Evolutionary conservation across 208 protist species (phyloP).

Genomic region (Trypanosoma boissoni): DNA sequence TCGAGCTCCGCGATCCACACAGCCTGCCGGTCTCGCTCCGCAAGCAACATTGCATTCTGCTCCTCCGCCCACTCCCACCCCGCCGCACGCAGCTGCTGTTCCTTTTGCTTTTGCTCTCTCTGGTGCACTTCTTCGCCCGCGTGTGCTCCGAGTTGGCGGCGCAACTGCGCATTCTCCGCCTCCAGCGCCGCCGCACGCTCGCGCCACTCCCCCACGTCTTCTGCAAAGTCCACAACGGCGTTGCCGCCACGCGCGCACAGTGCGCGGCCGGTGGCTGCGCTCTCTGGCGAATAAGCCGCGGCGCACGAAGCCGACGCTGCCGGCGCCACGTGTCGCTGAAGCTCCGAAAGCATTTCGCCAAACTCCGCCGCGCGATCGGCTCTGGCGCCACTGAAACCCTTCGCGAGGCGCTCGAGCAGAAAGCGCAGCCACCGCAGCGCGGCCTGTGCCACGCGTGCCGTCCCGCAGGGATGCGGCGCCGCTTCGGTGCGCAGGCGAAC

Average conservation of each 20-base stretch:
- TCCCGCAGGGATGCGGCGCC: too few species aligned
- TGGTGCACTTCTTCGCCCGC: neutral
- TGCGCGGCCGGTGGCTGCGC: neutral
- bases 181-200: neutral
- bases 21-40: slow-evolving; percentile 5
- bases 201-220: neutral
- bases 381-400: too few species aligned
- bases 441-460: slow-evolving; percentile 7
- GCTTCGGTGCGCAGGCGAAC: too few species aligned
- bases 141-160: neutral
- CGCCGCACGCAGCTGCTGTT: neutral
- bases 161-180: slow-evolving; percentile 21
- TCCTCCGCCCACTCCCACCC: neutral
- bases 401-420: slow-evolving; percentile 10
- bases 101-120: neutral
- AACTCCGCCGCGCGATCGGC: too few species aligned
- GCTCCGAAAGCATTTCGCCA: neutral
- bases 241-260: slow-evolving; percentile 19
- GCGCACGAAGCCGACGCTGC: too few species aligned
- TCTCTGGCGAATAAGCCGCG: too few species aligned
- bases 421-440: slow-evolving; percentile 17
- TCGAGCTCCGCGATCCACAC: slow-evolving; percentile 7
- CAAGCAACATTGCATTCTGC: slow-evolving; percentile 5
- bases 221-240: neutral
- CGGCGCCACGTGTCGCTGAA: neutral